Conservation (phyloP, 768 basidiomycete species). For the Phylloporus sp. region DNA sequence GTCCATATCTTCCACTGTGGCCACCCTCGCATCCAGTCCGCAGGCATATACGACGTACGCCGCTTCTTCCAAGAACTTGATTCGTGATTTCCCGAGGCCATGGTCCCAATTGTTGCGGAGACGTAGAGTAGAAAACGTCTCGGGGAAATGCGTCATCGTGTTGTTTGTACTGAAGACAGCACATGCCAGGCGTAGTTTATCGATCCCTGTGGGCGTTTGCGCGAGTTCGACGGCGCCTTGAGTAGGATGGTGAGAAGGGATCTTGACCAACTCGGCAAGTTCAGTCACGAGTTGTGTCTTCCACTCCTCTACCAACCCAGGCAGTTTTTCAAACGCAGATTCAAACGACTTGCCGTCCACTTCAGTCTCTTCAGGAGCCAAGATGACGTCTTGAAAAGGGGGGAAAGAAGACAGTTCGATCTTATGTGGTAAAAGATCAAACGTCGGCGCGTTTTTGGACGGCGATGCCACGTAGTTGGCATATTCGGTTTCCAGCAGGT, state of each 20-base stretch:
- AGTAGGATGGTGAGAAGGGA: not conserved
- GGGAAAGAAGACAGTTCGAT: not conserved
- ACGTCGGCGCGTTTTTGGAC: not conserved
- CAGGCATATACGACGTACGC: not conserved
- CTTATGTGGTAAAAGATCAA: not conserved
- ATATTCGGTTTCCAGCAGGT: not conserved
- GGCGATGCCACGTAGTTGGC: not conserved
- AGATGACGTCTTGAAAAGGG: conserved; percentile 1
- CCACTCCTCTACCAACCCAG: not conserved
- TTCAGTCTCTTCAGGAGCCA: not conserved
- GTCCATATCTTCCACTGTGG: conserved; percentile 3
- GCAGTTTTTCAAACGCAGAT: conserved; percentile 6
- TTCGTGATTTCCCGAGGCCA: no score
- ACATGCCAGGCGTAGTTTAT: conserved; percentile 1
- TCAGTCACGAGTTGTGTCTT: not conserved
- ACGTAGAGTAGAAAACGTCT: not conserved
- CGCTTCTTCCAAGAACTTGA: not conserved
- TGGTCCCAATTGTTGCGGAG: no score
- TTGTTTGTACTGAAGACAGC: not conserved
- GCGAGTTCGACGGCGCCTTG: not conserved
- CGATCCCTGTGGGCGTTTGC: not conserved
- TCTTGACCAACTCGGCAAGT: not conserved
- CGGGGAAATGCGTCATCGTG: not conserved
- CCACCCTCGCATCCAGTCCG: not conserved
- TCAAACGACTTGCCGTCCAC: not conserved